Conservation (phyloP, 495 filamentous ascomycete species). For the Trichoderma virens region DNA sequence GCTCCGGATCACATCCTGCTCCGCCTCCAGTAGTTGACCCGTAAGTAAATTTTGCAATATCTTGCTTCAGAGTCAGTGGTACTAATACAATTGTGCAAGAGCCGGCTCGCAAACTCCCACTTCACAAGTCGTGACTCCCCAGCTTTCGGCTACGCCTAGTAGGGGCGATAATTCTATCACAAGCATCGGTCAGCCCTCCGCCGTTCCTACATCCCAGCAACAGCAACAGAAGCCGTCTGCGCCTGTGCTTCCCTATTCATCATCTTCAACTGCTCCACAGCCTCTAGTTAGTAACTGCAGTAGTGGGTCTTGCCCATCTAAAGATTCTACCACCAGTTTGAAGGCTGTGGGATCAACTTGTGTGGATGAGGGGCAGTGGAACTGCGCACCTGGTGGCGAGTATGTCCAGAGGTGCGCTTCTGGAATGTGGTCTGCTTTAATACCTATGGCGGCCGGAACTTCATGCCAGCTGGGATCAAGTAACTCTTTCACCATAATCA, state of each 20-base stretch:
- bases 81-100: conserved; percentile 1
- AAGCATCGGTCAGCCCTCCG: neutral
- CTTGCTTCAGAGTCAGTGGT: conserved; percentile 3
- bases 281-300: no score
- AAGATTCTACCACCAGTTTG: conserved; percentile 8
- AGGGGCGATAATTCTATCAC: no score
- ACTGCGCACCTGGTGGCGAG: conserved; percentile 52
- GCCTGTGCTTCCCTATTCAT: no score
- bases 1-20: conserved; percentile 9
- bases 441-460: conserved; percentile 52
- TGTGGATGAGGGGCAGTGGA: conserved; percentile 50
- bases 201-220: neutral
- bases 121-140: no score
- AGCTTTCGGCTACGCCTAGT: no score
- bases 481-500: conserved; percentile 32
- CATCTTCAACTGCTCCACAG: conserved; percentile 20
- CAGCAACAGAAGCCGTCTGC: conserved; percentile 7
- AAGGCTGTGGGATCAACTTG: conserved; percentile 32
- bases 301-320: no score
- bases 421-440: conserved; percentile 48
- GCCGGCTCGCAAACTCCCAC: no score
- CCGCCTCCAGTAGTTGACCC: neutral
- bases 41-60: conserved; percentile 9
- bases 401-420: conserved; percentile 59
- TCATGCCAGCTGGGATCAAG: conserved; percentile 48